These are phyloP conservation scores for Coemansia sp. DNA, from an alignment of 192 early-diverging fungal genomes.

Conservation along the genomic window DNA sequence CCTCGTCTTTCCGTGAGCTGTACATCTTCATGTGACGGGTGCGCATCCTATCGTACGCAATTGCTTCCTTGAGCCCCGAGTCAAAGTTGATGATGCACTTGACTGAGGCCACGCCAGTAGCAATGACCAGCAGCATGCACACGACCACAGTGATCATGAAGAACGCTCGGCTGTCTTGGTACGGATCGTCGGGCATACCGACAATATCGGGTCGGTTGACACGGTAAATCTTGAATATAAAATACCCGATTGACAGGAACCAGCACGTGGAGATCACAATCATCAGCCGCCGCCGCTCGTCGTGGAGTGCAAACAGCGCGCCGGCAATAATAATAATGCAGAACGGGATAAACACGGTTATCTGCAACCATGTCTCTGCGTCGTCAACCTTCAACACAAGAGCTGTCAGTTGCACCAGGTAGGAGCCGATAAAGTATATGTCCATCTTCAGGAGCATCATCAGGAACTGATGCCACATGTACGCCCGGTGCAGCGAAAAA, in stretches of 20 bases:
- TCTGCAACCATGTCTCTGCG: conserved; percentile 44
- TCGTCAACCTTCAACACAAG: conserved; percentile 53
- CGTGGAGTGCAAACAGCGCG: conserved; percentile 27
- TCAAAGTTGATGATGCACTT: conserved; percentile 44
- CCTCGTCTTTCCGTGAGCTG: conserved; percentile 4
- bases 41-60: conserved; percentile 41
- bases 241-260: conserved; percentile 42
- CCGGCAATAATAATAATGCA: conserved; percentile 28
- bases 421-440: conserved; percentile 49
- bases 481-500: conserved; percentile 47
- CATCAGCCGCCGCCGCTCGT: conserved; percentile 42
- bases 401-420: conserved; percentile 55
- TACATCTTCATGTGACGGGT: conserved; percentile 29
- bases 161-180: conserved; percentile 37
- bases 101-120: conserved; percentile 23
- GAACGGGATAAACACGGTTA: conserved; percentile 42
- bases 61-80: conserved; percentile 47
- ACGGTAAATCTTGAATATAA: conserved; percentile 49
- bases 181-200: conserved; percentile 37
- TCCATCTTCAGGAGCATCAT: conserved; percentile 47
- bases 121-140: conserved; percentile 32
- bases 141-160: conserved; percentile 49
- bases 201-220: conserved; percentile 28
- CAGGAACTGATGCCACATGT: conserved; percentile 40
- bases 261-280: conserved; percentile 5